These are phyloP conservation scores for Talaromyces sp. DNA, from an alignment of 2,329 filamentous ascomycete species.

Conservation along the genomic window DNA sequence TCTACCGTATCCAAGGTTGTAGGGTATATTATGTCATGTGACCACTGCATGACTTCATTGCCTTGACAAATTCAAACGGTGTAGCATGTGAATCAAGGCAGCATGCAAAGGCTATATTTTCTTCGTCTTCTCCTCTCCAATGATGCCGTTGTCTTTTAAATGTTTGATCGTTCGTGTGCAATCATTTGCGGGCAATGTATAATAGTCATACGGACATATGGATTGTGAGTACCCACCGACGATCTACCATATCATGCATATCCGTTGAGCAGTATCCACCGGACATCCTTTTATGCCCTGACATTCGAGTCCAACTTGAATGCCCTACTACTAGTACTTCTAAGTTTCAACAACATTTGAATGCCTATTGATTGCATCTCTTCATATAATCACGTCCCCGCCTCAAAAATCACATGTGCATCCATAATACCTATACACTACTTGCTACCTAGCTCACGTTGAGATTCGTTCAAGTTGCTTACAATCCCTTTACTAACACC, in stretches of 20 bases:
- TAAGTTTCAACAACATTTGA: neutral
- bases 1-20: neutral
- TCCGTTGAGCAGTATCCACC: neutral
- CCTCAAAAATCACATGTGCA: no score
- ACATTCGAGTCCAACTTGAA: neutral
- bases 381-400: no score
- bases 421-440: no score
- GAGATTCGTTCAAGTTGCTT: no score
- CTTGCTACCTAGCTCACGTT: no score
- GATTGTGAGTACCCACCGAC: constrained; percentile 49
- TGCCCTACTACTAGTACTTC: no score
- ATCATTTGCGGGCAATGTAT: constrained; percentile 38
- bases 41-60: neutral
- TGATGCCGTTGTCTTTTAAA: neutral
- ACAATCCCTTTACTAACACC: neutral
- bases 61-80: neutral
- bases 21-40: constrained; percentile 18
- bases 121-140: neutral
- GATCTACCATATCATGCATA: constrained; percentile 5
- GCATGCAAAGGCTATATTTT: neutral
- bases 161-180: neutral
- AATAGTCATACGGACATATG: constrained; percentile 61
- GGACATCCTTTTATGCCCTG: neutral
- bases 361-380: no score
- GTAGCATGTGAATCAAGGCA: neutral